Base-by-base conservation (phyloP, 2,329 filamentous ascomycete species). In the Didymellaceae sp. region DNA sequence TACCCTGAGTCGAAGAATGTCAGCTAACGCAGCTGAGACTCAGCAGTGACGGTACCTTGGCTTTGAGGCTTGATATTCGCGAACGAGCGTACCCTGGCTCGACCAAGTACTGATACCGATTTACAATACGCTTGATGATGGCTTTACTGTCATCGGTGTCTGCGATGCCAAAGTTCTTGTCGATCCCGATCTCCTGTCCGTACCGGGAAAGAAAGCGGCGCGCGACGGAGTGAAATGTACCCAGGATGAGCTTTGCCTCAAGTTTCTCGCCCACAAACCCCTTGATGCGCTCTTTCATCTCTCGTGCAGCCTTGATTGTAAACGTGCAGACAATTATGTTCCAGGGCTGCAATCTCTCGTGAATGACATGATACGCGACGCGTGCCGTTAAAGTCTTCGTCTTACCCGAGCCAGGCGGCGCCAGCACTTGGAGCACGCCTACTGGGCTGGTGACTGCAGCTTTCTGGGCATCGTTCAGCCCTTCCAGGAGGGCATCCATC, bases 301-400 rank as follows among this genome's bases (percentile, higher is more conserved):
- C 93, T 14, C 82, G 84, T 14, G 92, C 90, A 1, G 94, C 92
- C 73, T 97, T 97, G 71, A 96, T 91, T 2, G 94, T 99, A 69
- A 99, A 99, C 0, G 93, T 97, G 55, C 93, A 94, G 52, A 97
- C 93, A 52, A 99, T 86, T 64, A 97, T 86, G 75, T 97, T 91
- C 76, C 89, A 86, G 65, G 93, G 93, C 48, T 85, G 82, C 62
- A 90, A 84, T 32, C 86, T 84, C 61, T 84, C 77, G 63, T 88
- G 80, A 41, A 87, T 83, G 45, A 97, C 82, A 22, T 97, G 84
- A 80, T 93, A 95, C 62, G 92, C 92, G 50, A 97, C 91, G 55
- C 94, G 88, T 34, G 92, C 90, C 0, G 92, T 96, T 45, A 99
- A 80, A 0, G 94, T 97, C 73, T 97, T 95, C 11, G 93, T 99